A percentile compares a stretch with the other conserved stretches of the same genome.
phyloP scores from a whole-genome alignment of 2,329 filamentous ascomycete genomes.

The Sclerotinia subarctica region DNA sequence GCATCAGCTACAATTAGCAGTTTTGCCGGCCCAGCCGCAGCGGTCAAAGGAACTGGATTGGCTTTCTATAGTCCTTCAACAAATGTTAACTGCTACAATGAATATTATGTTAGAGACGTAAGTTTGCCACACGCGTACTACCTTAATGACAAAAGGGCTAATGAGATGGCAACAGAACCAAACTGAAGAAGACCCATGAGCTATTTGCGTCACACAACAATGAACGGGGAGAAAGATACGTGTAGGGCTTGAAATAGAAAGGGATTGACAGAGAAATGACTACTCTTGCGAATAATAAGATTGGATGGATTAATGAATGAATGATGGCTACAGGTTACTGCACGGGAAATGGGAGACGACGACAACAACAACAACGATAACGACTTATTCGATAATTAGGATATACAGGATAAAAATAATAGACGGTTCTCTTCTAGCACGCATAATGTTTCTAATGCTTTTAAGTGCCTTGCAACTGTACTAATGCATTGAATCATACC shows the following conservation, averaged over 20 bases:
- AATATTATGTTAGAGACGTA: conserved; percentile 16
- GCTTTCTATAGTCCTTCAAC: conserved; percentile 5
- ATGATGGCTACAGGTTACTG: not conserved
- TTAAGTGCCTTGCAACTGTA: not conserved
- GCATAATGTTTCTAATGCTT: not conserved
- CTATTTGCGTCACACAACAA: not conserved
- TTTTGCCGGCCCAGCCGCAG: conserved; percentile 5
- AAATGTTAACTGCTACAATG: conserved; percentile 9
- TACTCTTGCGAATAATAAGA: not conserved
- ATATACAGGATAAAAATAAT: not conserved
- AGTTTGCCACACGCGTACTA: not conserved
- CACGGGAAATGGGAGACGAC: not conserved
- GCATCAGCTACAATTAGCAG: conserved; percentile 8
- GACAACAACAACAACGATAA: not conserved
- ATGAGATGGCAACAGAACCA: not conserved
- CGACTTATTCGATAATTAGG: not conserved
- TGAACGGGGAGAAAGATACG: not conserved
- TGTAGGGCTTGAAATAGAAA: too few species aligned
- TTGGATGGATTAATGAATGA: not conserved
- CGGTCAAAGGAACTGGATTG: conserved; percentile 1
- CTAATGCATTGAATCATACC: not conserved
- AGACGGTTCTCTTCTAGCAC: not conserved
- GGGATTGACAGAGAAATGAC: not conserved
- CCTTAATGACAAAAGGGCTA: not conserved
- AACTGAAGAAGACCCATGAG: conserved; percentile 1